Evolutionary conservation across 1,284 basidiomycete species (phyloP), one percentile per base, ranked within the genome.

Genomic region (Neonothopanus nambi): DNA sequence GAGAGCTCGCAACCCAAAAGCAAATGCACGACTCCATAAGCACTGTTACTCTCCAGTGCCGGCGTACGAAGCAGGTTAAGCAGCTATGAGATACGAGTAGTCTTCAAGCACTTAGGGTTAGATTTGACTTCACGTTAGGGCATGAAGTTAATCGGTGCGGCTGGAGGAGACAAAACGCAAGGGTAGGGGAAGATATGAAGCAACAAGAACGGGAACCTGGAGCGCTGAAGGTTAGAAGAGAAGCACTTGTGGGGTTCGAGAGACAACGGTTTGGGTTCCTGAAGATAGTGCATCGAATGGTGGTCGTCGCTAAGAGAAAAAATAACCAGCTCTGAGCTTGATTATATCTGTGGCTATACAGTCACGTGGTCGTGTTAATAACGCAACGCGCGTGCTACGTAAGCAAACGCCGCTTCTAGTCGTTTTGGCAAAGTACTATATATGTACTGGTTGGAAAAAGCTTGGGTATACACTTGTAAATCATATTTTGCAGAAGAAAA

Each of bases 391-490:
- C 9, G 3, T 4, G 13, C 13, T 33, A 33, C 13, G 30, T 33
- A 33, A 33, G 30, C 30, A 9, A 56, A 48, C 30, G 66, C 66
- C 51, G 62, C 65, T 3, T 52, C n/a, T n/a, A n/a, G n/a, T 72
- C 17, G 61, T 65, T 6, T 52, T 65, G 45, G 72, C 74, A 11
- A 72, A 76, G 61, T 52, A n/a, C n/a, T n/a, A n/a, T n/a, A n/a
- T n/a, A n/a, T n/a, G n/a, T n/a, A n/a, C n/a, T n/a, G n/a, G n/a
- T n/a, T n/a, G n/a, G n/a, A n/a, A n/a, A n/a, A n/a, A n/a, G n/a
- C n/a, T n/a, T n/a, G n/a, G n/a, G n/a, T n/a, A n/a, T n/a, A n/a
- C n/a, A n/a, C n/a, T n/a, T n/a, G n/a, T n/a, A n/a, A n/a, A n/a
- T n/a, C n/a, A n/a, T n/a, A n/a, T n/a, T n/a, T n/a, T n/a, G n/a